Conservation (phyloP, 2,329 filamentous ascomycete species). For the Neofusicoccum sp. region DNA sequence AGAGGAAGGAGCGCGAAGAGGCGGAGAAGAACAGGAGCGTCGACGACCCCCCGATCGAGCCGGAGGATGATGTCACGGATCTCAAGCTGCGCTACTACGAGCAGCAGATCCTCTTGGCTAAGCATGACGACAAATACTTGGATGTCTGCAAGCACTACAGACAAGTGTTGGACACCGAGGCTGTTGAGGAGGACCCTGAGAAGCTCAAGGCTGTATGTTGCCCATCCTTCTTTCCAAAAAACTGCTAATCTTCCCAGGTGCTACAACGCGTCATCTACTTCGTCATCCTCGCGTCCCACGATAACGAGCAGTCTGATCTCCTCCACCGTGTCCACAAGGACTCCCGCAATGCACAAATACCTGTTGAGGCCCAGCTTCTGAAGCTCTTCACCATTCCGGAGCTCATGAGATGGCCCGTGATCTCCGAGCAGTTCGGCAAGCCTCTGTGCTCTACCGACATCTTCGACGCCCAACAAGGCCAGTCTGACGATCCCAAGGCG, state of each 20-base stretch:
- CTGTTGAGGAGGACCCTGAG: conserved; percentile 83
- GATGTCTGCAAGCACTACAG: conserved; percentile 98
- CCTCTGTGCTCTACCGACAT: conserved; percentile 88
- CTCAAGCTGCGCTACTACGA: conserved; percentile 95
- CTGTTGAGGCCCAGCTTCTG: conserved; percentile 79
- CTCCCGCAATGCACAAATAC: conserved; percentile 72
- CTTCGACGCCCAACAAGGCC: conserved; percentile 67
- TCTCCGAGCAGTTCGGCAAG: conserved; percentile 82
- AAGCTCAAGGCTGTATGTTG: conserved; percentile 74
- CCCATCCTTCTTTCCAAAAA: neutral
- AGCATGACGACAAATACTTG: conserved; percentile 96
- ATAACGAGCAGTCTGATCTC: conserved; percentile 97
- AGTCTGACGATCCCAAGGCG: conserved; percentile 74
- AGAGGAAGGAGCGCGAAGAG: conserved; percentile 79
- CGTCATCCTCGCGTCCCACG: conserved; percentile 90
- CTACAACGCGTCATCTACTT: conserved; percentile 97
- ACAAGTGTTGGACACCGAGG: conserved; percentile 93
- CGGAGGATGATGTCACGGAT: conserved; percentile 88
- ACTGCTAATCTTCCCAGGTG: conserved; percentile 53
- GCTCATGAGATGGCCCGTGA: conserved; percentile 97
- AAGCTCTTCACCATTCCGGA: conserved; percentile 95
- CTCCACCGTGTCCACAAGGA: conserved; percentile 90
- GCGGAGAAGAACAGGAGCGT: conserved; percentile 78
- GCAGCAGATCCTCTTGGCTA: conserved; percentile 91
- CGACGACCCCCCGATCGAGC: conserved; percentile 72